Conservation (phyloP, 768 basidiomycete genomes). For the Psilocybe cubensis region DNA sequence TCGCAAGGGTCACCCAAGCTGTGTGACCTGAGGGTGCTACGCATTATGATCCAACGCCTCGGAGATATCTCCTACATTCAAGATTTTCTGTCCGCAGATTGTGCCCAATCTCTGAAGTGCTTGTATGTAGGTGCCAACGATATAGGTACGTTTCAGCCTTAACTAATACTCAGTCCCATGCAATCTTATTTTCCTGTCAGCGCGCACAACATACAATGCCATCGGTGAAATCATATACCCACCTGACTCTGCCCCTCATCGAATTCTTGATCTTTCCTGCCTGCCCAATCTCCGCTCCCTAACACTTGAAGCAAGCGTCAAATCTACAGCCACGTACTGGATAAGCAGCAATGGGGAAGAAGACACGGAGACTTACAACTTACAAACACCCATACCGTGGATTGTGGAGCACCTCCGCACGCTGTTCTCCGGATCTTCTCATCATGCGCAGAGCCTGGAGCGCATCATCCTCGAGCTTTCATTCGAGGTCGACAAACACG, state of each 20-base stretch:
- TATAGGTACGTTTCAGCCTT: neutral
- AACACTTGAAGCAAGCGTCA: neutral
- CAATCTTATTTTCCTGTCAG: neutral
- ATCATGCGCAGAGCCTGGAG: neutral
- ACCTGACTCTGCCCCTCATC: neutral
- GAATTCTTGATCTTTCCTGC: constrained; percentile 1
- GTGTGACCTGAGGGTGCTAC: neutral
- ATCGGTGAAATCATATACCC: neutral
- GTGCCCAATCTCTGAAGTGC: neutral
- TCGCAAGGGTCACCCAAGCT: neutral
- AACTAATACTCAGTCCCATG: neutral
- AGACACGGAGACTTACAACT: constrained; percentile 1
- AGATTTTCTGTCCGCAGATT: neutral
- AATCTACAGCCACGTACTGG: constrained; percentile 8
- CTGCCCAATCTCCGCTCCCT: constrained; percentile 2
- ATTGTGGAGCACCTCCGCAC: neutral
- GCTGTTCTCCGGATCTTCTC: neutral
- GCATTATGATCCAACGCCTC: neutral
- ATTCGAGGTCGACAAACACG: neutral
- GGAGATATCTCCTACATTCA: neutral
- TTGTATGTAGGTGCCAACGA: neutral
- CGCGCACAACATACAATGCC: neutral
- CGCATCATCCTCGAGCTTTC: constrained; percentile 5
- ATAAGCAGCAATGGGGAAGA: constrained; percentile 10
- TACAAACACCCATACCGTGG: constrained; percentile 11